Evolutionary conservation across 768 basidiomycete genomes (phyloP), one percentile per base, ranked within the genome.

Genomic region (Galerina sulciceps): DNA sequence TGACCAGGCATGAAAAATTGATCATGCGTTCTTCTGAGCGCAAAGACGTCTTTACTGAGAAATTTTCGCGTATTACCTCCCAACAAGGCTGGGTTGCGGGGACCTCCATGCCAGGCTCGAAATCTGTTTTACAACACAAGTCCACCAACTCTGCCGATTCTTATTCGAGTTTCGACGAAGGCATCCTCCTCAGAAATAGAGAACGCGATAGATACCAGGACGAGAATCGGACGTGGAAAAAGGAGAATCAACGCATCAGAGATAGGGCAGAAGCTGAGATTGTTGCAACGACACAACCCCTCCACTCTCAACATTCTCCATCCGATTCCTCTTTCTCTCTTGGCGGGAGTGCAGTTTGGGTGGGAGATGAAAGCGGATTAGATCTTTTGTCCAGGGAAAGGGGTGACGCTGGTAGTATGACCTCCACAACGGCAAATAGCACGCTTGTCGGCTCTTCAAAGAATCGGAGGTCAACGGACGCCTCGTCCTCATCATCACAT

Each of bases 11-110:
- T 61, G 97, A 99, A 75, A 94, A 93, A 64, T 76, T 94, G 53
- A 82, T 99, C 57, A 88, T 98, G 83, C 91, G 96, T 26, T 83
- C 87, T 1, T 93, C 91, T 13, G 96, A 99, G 59, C 84, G 94
- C 34, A 94, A 93, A 70, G 96, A 98, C 69, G 82, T 97, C 43
- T 96, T 99, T 69, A 78, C 87, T 17, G 96, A 98, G 66, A 93
- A 91, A 72, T 93, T 94, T 72, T 65, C 79, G 15, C 76, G 75
- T 64, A 55, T 70, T 8, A 60, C 68, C 20, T 64, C 72, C 14
- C 76, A 73, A 35, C 65, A 69, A 47, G 65, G 64, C 34, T 68
- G 65, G 65, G 67, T 69, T 40, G 68, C 57, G 41, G 69, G 66
- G 55, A 67, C 61, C 62, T 53, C 65, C 6, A 61, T 63, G 26